Evolutionary conservation across 2,329 filamentous ascomycete genomes (phyloP).

Genomic region (Thielaviopsis ethacetica): DNA sequence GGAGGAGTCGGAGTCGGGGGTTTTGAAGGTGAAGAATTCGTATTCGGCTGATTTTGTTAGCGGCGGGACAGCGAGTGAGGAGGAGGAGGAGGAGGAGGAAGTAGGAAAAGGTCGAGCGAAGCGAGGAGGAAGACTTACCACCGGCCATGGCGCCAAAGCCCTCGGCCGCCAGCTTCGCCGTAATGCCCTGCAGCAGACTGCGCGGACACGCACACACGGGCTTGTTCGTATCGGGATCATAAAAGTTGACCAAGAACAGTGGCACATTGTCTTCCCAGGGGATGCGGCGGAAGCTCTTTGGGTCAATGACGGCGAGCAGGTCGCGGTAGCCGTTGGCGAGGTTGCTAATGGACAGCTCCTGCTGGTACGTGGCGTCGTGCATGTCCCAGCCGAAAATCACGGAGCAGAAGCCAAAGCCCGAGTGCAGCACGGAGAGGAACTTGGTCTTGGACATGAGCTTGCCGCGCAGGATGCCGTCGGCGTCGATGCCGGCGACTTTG

Average conservation of each 20-base stretch:
- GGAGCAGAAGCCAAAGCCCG: slow-evolving; percentile 85
- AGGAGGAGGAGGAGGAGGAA: background rate
- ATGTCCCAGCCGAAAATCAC: slow-evolving; percentile 96
- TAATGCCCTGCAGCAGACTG: slow-evolving; percentile 51
- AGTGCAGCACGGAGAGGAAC: slow-evolving; percentile 65
- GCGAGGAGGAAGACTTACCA: slow-evolving; percentile 36
- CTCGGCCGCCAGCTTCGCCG: slow-evolving; percentile 47
- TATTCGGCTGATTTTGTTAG: slow-evolving; percentile 54
- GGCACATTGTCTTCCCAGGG: slow-evolving; percentile 82
- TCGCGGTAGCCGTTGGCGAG: slow-evolving; percentile 82
- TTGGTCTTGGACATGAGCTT: slow-evolving; percentile 89
- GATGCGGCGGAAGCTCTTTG: slow-evolving; percentile 63
- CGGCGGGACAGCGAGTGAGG: too few species aligned
- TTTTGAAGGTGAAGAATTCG: slow-evolving; percentile 84
- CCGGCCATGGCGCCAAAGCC: slow-evolving; percentile 81
- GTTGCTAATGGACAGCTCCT: slow-evolving; percentile 74
- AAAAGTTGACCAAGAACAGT: slow-evolving; percentile 72
- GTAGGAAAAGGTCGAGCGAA: background rate
- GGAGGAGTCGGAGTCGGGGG: slow-evolving; percentile 44
- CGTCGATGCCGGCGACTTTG: slow-evolving; percentile 77
- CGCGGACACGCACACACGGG: slow-evolving; percentile 66
- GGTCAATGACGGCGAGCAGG: slow-evolving; percentile 65
- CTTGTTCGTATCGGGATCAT: slow-evolving; percentile 58
- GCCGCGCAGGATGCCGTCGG: slow-evolving; percentile 73
- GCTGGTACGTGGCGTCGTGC: slow-evolving; percentile 82